A percentile compares a stretch with the other conserved stretches of the same genome.
Evolutionary conservation across 495 filamentous ascomycete genomes (phyloP).

Genomic region (Penicillium cosmopolitanum): DNA sequence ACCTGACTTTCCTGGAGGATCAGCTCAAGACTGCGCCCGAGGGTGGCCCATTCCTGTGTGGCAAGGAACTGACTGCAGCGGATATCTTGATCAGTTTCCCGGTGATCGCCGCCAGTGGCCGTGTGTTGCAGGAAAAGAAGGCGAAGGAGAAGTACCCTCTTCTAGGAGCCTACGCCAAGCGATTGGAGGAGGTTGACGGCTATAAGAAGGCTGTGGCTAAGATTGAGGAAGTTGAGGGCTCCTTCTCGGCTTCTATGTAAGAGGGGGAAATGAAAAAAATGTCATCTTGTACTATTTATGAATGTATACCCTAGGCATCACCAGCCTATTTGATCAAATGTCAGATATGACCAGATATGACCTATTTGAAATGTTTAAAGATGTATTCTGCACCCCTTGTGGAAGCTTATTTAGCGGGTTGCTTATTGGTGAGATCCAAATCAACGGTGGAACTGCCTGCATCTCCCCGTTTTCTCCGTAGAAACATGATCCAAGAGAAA

Average conservation of each 20-base stretch:
- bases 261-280: not conserved
- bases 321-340: not conserved
- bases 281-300: not conserved
- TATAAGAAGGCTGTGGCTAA: constrained; percentile 64
- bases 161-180: constrained; percentile 63
- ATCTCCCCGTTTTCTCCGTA: too few species aligned
- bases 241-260: constrained; percentile 49
- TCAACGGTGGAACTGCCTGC: not conserved
- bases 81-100: constrained; percentile 84
- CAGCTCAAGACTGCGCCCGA: constrained; percentile 67
- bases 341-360: not conserved
- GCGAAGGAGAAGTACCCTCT: constrained; percentile 61
- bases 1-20: constrained; percentile 73
- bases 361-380: not conserved
- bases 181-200: constrained; percentile 62
- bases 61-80: constrained; percentile 70
- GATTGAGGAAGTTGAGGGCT: constrained; percentile 64
- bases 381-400: not conserved
- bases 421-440: not conserved
- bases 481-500: too few species aligned
- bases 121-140: constrained; percentile 50
- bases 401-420: not conserved
- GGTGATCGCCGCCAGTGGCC: constrained; percentile 55
- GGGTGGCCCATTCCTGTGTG: constrained; percentile 71
- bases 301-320: constrained; percentile 3